These are phyloP conservation scores for Kazachstania viticola DNA, from an alignment of 805 yeast genomes.

Conservation along the genomic window DNA sequence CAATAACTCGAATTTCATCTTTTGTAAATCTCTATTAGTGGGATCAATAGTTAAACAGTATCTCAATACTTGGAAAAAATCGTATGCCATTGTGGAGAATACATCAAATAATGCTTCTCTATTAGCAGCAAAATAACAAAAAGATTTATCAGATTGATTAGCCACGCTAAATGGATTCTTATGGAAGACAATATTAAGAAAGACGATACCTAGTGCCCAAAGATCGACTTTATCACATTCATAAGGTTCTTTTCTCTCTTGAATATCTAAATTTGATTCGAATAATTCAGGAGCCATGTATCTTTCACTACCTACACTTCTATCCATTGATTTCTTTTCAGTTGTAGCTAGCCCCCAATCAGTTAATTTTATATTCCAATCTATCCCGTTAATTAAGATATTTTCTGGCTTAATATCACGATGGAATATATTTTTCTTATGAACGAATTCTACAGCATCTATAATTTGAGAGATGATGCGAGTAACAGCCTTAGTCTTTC, in stretches of 20 bases:
- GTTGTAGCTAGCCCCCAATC: conserved; percentile 68
- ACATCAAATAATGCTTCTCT: conserved; percentile 87
- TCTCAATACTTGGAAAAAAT: conserved; percentile 74
- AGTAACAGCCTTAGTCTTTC: conserved; percentile 33
- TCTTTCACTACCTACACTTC: conserved; percentile 81
- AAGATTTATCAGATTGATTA: conserved; percentile 66
- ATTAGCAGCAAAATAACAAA: conserved; percentile 73
- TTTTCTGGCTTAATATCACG: conserved; percentile 77
- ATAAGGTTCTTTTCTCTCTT: conserved; percentile 41
- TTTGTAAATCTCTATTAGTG: conserved; percentile 55
- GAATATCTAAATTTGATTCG: conserved; percentile 34
- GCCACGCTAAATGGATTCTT: conserved; percentile 82
- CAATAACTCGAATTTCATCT: conserved; percentile 48
- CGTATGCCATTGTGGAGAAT: conserved; percentile 79
- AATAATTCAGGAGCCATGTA: conserved; percentile 93
- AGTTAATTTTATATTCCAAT: conserved; percentile 50
- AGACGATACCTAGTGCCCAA: conserved; percentile 82
- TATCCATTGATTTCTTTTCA: conserved; percentile 45
- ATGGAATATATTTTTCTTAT: conserved; percentile 60
- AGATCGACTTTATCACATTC: conserved; percentile 75
- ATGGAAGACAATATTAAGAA: conserved; percentile 76
- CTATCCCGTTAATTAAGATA: conserved; percentile 39
- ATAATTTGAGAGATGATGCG: conserved; percentile 51
- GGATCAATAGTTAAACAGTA: conserved; percentile 78
- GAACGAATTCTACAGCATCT: conserved; percentile 70